phyloP scores from a whole-genome alignment of 768 basidiomycete species.

The Auricularia heimuer region DNA sequence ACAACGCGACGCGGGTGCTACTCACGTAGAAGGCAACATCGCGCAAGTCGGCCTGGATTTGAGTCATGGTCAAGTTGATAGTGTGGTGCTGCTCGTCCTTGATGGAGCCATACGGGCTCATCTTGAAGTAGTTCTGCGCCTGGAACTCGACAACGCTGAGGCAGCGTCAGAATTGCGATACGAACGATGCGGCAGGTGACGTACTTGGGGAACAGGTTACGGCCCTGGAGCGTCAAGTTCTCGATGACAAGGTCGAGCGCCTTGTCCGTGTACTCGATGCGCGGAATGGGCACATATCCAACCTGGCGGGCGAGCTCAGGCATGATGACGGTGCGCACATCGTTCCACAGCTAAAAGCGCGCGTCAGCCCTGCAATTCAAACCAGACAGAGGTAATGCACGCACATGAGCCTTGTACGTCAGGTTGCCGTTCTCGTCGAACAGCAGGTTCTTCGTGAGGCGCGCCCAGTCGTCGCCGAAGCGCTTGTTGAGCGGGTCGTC shows the following conservation, averaged over 20 bases:
- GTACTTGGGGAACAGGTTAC: constrained; percentile 76
- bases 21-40: constrained; percentile 74
- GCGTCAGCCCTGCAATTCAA: too few species aligned
- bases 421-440: constrained; percentile 74
- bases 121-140: constrained; percentile 72
- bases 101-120: constrained; percentile 60
- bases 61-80: constrained; percentile 64
- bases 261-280: constrained; percentile 89
- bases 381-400: not conserved
- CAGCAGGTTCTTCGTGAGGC: constrained; percentile 74
- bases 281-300: constrained; percentile 82
- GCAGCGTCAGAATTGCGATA: not conserved
- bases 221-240: constrained; percentile 80
- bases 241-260: constrained; percentile 82
- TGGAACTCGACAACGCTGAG: constrained; percentile 46
- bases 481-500: constrained; percentile 76
- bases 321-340: not conserved
- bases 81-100: constrained; percentile 58
- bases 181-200: not conserved
- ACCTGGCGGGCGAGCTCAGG: constrained; percentile 28
- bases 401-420: constrained; percentile 74
- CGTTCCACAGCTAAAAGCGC: constrained; percentile 6
- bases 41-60: constrained; percentile 90
- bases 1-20: not conserved
- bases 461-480: constrained; percentile 75